Base-by-base conservation (phyloP, 2,329 filamentous ascomycete species). In the Beauveria sp. region DNA sequence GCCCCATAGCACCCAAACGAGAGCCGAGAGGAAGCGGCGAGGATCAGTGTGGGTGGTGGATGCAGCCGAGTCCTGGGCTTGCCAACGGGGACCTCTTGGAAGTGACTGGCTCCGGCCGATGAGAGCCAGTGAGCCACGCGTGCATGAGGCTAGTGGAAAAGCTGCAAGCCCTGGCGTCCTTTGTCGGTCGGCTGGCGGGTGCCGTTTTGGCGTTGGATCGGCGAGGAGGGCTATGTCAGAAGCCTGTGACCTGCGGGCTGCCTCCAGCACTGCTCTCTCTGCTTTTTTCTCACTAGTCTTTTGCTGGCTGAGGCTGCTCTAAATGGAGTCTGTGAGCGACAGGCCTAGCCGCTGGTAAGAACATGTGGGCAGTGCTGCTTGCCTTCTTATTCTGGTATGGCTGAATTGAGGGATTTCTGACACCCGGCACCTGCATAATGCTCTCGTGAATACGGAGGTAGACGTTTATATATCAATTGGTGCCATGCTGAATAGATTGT, bases 171-270 rank as follows among this genome's bases (percentile, higher is more conserved):
- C 40, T 26, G 40, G 52, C 18, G 5, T 16, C 16, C 12, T 46
- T 45, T 56, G 40, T 38, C 30, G 12, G 57, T 52, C 56, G 56
- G 46, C 47, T 53, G 28, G 58, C 28, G n/a, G 40, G 47, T 60
- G 58, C 58, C 58, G 49, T 46, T 47, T 53, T 59, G 49, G 49
- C 58, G 49, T 40, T 60, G 58, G 58, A 60, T 60, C 58, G 49
- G 28, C 58, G 40, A 53, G 20, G 58, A 20, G 49, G 57, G 58
- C 58, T 38, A 47, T 59, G 57, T 40, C 34, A 43, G 40, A 53
- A 50, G 46, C 46, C 42, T 30, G 3, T 30, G 22, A 5, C 7
- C 18, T n/a, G 14, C 58, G 40, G 58, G 49, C 58, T 53, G 49
- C 50, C 58, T 53, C 58, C 20, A n/a, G 26, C 45, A 30, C 10